Conservation (phyloP, 768 basidiomycete genomes). For the Inosperma sp. region DNA sequence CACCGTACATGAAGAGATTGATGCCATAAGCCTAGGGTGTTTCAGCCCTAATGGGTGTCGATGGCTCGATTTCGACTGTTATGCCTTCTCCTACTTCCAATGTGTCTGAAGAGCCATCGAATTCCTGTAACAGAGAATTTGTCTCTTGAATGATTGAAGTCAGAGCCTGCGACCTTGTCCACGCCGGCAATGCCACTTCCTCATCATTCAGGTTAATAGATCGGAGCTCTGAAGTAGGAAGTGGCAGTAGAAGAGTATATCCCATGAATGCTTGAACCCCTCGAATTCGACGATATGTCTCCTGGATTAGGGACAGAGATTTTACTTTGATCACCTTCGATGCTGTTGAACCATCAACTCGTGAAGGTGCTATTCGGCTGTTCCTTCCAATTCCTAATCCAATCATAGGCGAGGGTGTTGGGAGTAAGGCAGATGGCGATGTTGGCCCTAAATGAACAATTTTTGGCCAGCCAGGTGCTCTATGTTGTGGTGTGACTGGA, state of each 20-base stretch:
- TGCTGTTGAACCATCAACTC: conserved; percentile 18
- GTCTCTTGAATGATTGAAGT: conserved; percentile 52
- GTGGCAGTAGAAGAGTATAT: conserved; percentile 52
- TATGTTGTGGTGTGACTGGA: conserved; percentile 24
- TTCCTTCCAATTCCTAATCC: conserved; percentile 13
- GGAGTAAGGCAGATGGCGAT: conserved; percentile 33
- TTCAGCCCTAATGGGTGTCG: conserved; percentile 3
- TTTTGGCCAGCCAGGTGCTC: conserved; percentile 35
- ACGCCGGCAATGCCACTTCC: conserved; percentile 40
- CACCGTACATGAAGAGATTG: no score
- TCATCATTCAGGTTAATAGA: conserved; percentile 28
- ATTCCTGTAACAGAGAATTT: conserved; percentile 55
- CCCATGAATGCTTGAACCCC: conserved; percentile 61
- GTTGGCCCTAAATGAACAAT: conserved; percentile 62
- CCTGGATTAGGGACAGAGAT: conserved; percentile 47
- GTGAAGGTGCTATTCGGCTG: conserved; percentile 5
- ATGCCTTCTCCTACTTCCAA: neutral
- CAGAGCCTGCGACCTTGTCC: conserved; percentile 53
- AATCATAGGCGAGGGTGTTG: conserved; percentile 28
- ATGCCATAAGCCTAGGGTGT: no score
- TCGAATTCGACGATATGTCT: conserved; percentile 58
- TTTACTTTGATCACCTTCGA: conserved; percentile 43
- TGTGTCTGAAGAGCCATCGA: conserved; percentile 29
- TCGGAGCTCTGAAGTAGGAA: conserved; percentile 26
- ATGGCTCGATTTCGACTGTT: conserved; percentile 3